phyloP scores from a whole-genome alignment of 345 rosid genomes.

The Eucalyptus coolabah region DNA sequence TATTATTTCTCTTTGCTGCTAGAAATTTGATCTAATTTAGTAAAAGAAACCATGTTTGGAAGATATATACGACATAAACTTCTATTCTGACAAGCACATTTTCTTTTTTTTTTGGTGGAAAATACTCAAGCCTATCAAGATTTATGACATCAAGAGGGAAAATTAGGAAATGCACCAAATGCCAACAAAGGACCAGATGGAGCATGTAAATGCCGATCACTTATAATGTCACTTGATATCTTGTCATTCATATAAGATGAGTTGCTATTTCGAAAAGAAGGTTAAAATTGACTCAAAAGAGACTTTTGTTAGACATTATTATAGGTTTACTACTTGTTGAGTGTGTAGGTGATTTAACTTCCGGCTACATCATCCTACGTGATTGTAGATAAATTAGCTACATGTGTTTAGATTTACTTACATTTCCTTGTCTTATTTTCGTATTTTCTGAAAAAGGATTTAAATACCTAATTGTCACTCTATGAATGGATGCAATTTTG shows the following conservation, averaged over 20 bases:
- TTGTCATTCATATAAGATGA: not conserved
- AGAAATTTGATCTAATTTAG: not conserved
- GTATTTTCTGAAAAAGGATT: too few relatives aligned
- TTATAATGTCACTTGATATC: not conserved
- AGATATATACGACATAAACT: not conserved
- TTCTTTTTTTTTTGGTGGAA: too few relatives aligned
- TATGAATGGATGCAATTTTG: not conserved
- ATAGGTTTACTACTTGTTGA: not conserved
- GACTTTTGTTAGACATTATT: not conserved
- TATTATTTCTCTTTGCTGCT: not conserved
- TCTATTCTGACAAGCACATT: not conserved
- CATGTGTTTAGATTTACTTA: not conserved
- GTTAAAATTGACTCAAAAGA: not conserved
- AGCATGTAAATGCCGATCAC: not conserved
- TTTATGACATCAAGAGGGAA: not conserved
- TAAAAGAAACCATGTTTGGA: not conserved
- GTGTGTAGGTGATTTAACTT: not conserved
- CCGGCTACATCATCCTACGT: not conserved
- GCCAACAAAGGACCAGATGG: not conserved
- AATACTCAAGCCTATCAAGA: not conserved
- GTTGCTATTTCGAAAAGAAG: not conserved
- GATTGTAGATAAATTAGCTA: not conserved
- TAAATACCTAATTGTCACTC: not conserved
- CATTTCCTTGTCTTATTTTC: not conserved
- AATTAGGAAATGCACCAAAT: not conserved